These are phyloP conservation scores for Cyclostephanos tholiformis DNA, from an alignment of 108 stramenopile genomes.

Conservation along the genomic window DNA sequence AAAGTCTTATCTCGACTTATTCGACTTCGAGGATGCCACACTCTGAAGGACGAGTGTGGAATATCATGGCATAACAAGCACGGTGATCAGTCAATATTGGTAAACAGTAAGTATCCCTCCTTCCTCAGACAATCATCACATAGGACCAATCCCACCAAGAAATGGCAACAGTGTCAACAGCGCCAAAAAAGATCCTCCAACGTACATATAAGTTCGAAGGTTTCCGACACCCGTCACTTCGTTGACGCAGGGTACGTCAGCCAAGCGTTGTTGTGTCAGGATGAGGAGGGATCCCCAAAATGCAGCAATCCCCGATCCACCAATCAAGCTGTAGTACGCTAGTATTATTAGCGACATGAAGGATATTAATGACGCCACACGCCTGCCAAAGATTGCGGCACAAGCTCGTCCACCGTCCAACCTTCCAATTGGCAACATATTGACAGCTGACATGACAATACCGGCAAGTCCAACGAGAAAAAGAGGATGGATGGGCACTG, in stretches of 20 bases:
- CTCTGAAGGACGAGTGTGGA: no score
- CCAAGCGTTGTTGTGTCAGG: constrained; percentile 54
- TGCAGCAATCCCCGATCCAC: constrained; percentile 41
- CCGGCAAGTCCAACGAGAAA: constrained; percentile 85
- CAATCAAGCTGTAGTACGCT: constrained; percentile 45
- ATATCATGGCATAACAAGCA: no score
- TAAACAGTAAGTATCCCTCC: no score
- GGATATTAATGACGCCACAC: constrained; percentile 49
- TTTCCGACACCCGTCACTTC: constrained; percentile 68
- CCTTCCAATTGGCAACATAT: constrained; percentile 86
- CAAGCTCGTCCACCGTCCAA: constrained; percentile 90
- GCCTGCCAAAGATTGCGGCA: constrained; percentile 67
- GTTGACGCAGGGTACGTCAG: constrained; percentile 71
- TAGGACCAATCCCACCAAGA: constrained; percentile 53
- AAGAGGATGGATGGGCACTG: constrained; percentile 85
- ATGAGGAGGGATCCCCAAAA: constrained; percentile 64
- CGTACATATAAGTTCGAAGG: constrained; percentile 48
- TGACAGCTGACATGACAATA: constrained; percentile 80
- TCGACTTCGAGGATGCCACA: no score
- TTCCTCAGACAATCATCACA: background rate
- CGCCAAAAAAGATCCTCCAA: constrained; percentile 42
- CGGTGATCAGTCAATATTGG: no score
- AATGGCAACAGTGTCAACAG: constrained; percentile 64
- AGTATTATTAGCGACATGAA: constrained; percentile 50
- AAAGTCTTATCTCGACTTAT: no score